Conservation (phyloP, 257 asterid genomes). For the Jacaranda copaia region DNA sequence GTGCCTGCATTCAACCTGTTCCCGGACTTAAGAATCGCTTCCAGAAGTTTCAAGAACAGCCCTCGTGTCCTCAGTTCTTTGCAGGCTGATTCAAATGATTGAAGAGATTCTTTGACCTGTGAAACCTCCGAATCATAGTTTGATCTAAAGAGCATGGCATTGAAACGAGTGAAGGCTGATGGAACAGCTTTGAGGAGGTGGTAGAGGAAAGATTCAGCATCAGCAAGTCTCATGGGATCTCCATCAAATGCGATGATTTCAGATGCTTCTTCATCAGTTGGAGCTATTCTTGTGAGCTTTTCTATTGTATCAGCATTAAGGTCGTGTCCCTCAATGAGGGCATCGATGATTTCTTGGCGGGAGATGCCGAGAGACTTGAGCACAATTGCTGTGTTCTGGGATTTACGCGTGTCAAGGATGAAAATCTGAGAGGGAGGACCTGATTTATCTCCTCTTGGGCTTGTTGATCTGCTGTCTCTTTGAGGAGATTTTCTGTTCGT, state of each 20-base stretch:
- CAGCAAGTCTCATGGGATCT: constrained; percentile 78
- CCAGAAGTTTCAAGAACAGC: constrained; percentile 84
- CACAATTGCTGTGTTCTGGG: constrained; percentile 81
- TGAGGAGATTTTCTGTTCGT: constrained; percentile 74
- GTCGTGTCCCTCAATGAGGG: constrained; percentile 68
- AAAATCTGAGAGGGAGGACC: constrained; percentile 72
- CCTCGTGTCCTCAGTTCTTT: constrained; percentile 79
- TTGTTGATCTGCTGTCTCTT: constrained; percentile 40
- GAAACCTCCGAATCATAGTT: constrained; percentile 61
- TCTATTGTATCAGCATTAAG: constrained; percentile 70
- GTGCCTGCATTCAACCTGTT: constrained; percentile 89
- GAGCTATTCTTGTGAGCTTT: constrained; percentile 71
- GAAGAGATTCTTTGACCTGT: constrained; percentile 54
- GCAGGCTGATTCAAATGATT: constrained; percentile 71
- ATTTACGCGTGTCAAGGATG: constrained; percentile 86
- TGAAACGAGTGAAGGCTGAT: constrained; percentile 75
- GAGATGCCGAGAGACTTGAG: constrained; percentile 73
- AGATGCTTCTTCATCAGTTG: constrained; percentile 68
- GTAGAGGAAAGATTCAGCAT: constrained; percentile 88
- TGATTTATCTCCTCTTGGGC: constrained; percentile 45
- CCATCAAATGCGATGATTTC: constrained; percentile 71
- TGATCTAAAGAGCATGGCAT: constrained; percentile 73
- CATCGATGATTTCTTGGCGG: constrained; percentile 66
- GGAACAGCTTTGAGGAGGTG: constrained; percentile 86
- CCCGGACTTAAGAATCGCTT: constrained; percentile 90